These are phyloP conservation scores for Trifolium subterraneum DNA, from an alignment of 306 rosid genomes.

Conservation along the genomic window DNA sequence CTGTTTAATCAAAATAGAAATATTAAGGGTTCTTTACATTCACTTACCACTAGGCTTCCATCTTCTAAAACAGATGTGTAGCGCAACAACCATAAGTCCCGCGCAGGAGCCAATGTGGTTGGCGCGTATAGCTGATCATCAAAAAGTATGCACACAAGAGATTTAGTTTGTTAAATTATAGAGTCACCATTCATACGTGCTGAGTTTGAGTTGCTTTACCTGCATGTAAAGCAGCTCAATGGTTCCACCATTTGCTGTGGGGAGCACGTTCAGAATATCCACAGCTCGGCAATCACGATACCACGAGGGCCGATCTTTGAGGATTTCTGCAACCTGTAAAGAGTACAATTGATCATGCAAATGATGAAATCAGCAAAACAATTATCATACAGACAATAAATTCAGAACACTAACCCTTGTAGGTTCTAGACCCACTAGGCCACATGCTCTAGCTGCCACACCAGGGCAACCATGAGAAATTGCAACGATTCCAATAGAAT, in stretches of 20 bases:
- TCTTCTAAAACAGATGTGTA: conserved; percentile 94
- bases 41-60: conserved; percentile 92
- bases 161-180: not conserved
- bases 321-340: conserved; percentile 94
- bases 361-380: conserved; percentile 20
- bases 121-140: conserved; percentile 80
- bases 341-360: conserved; percentile 24
- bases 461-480: conserved; percentile 99
- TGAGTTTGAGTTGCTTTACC: conserved; percentile 46
- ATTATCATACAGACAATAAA: not conserved
- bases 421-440: conserved; percentile 99
- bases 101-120: conserved; percentile 92
- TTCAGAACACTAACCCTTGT: conserved; percentile 73
- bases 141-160: conserved; percentile 4
- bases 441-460: conserved; percentile 99
- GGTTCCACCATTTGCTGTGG: conserved; percentile 98
- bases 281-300: conserved; percentile 98
- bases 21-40: conserved; percentile 12
- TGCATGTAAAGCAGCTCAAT: conserved; percentile 98
- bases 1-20: conserved; percentile 21
- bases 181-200: not conserved
- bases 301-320: conserved; percentile 96
- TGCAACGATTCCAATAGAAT: conserved; percentile 99
- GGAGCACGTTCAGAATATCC: conserved; percentile 90
- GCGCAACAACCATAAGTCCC: conserved; percentile 96